These are phyloP conservation scores for Labyrinthula sp. DNA, from an alignment of 352 stramenopile genomes.

Conservation along the genomic window DNA sequence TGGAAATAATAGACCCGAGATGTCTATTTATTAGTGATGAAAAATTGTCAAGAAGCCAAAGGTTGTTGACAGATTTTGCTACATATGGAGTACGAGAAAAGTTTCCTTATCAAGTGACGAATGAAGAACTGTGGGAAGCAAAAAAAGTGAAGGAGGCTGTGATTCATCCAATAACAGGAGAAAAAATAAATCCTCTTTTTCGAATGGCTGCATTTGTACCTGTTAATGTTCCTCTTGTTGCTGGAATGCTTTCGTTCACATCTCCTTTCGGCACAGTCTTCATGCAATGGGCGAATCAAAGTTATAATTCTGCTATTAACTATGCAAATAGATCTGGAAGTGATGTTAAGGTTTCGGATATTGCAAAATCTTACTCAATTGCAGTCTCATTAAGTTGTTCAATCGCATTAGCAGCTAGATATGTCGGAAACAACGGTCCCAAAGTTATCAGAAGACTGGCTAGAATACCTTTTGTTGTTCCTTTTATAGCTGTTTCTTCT, in stretches of 20 bases:
- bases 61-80: slow-evolving; percentile 22
- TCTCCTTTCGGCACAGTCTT: slow-evolving; percentile 53
- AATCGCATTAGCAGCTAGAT: slow-evolving; percentile 48
- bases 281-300: slow-evolving; percentile 64
- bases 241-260: slow-evolving; percentile 51
- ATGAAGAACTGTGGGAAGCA: slow-evolving; percentile 51
- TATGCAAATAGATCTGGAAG: slow-evolving; percentile 60
- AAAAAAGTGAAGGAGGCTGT: slow-evolving; percentile 47
- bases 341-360: slow-evolving; percentile 42
- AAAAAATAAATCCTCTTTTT: slow-evolving; percentile 45
- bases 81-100: slow-evolving; percentile 39
- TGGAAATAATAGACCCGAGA: slow-evolving; percentile 52
- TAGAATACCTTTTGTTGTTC: slow-evolving; percentile 44
- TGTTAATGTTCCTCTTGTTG: slow-evolving; percentile 58
- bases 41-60: slow-evolving; percentile 38
- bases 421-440: slow-evolving; percentile 48
- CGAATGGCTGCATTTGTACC: slow-evolving; percentile 56
- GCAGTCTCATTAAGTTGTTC: slow-evolving; percentile 51
- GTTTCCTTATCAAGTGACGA: slow-evolving; percentile 38
- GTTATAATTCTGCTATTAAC: slow-evolving; percentile 62
- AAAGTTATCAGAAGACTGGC: slow-evolving; percentile 41
- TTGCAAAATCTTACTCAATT: slow-evolving; percentile 48
- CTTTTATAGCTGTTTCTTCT: slow-evolving; percentile 52
- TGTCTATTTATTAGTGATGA: slow-evolving; percentile 47
- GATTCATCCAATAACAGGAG: slow-evolving; percentile 53